These are phyloP conservation scores for Blastocystis sp. DNA, from an alignment of 352 stramenopile genomes.

Conservation along the genomic window DNA sequence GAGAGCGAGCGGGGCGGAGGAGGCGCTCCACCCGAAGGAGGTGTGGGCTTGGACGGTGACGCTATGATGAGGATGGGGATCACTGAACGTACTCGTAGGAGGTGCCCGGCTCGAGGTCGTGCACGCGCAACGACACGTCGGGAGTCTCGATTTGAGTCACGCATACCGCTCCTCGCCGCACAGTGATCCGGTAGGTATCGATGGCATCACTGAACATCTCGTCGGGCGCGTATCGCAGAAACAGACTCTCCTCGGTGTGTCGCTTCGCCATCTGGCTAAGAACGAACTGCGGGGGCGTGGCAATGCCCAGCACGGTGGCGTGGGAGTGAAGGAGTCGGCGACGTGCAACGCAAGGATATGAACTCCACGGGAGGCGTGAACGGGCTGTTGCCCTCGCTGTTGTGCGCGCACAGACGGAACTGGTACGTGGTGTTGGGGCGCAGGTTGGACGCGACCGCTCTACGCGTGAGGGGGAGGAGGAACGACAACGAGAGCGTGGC, in stretches of 20 bases:
- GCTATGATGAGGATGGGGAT: background rate
- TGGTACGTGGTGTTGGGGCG: background rate
- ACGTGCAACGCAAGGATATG: background rate
- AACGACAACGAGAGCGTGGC: background rate
- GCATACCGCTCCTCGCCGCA: background rate
- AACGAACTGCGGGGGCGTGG: background rate
- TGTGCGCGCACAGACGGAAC: constrained; percentile 55
- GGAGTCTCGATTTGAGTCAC: background rate
- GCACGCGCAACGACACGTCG: background rate
- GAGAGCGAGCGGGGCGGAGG: background rate
- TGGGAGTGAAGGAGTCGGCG: background rate
- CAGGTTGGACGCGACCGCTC: background rate
- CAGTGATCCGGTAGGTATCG: constrained; percentile 30
- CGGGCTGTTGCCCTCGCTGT: constrained; percentile 13
- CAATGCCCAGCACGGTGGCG: constrained; percentile 35
- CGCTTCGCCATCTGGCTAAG: background rate
- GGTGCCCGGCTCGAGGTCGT: constrained; percentile 33
- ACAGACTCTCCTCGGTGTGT: constrained; percentile 10
- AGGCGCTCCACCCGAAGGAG: constrained; percentile 34
- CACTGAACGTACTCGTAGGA: constrained; percentile 1
- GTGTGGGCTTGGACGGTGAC: constrained; percentile 19
- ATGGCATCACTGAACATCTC: constrained; percentile 11
- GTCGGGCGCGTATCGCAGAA: constrained; percentile 1
- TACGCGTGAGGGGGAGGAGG: background rate
- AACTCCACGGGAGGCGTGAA: constrained; percentile 12